Evolutionary conservation across 257 asterid species (phyloP), one percentile per base, ranked within the genome.

Genomic region (Fraxinus anomala): DNA sequence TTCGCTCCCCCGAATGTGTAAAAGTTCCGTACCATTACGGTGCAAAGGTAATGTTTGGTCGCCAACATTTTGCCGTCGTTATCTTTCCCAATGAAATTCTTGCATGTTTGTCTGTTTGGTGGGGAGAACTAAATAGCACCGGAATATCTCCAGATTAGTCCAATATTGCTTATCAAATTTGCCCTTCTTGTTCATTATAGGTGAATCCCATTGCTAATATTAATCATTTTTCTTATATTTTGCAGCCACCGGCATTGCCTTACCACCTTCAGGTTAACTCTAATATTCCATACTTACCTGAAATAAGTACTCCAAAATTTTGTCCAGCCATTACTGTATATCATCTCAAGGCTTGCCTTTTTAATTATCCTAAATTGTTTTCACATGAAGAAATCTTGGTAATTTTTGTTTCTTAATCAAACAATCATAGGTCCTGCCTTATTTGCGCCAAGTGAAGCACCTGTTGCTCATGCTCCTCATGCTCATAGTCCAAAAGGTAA

Each of bases 211-310:
- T 26, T 3, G 34, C 36, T 24, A 63, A 63, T 63, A 11, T 23
- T 66, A 47, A 11, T 33, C 1, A 13, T 17, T 78, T 72, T 81
- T 77, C 73, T 69, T 76, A 51, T 16, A 5, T 42, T 66, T 39
- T 85, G 86, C 92, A 92, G 97, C 95, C 56, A 24, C 95, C 0
- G 96, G 96, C 4, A 91, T 81, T 80, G 92, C 96, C 17, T 80
- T 92, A 51, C 96, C 96, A 66, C 70, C 97, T 85, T 90, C 97
- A 88, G 97, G 97, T 91, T 85, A 23, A 21, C 31, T 59, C n/a
- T 42, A 49, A 30, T n/a, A 26, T 24, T 6, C 39, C 33, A 30
- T 39, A 14, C 10, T 28, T 26, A 54, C 7, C 65, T 54, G 26
- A 54, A 2, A 68, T 28, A 10, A 13, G 31, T 31, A 23, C 6